These are phyloP conservation scores for Anthracocystis panici-leucophaei DNA, from an alignment of 1,284 basidiomycete genomes.

Conservation along the genomic window DNA sequence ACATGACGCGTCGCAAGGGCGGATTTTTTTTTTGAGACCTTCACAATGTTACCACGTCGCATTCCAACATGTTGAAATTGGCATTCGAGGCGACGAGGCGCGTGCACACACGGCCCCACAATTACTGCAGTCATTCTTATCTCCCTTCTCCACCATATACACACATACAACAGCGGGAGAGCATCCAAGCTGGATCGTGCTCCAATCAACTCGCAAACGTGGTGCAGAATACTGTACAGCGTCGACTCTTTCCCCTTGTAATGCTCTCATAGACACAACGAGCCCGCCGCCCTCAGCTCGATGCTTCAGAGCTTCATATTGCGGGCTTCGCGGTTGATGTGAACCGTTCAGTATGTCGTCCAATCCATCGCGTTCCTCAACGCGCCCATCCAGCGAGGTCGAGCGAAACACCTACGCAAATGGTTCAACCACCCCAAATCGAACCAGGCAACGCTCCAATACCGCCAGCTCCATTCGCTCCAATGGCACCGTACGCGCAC, in stretches of 20 bases:
- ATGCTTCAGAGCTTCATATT: not conserved
- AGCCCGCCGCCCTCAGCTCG: not conserved
- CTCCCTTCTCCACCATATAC: not conserved
- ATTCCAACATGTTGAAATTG: not conserved
- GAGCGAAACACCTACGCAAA: slow-evolving; percentile 25
- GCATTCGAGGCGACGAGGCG: not conserved
- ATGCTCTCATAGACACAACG: not conserved
- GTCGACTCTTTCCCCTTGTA: not conserved
- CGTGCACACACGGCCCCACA: not conserved
- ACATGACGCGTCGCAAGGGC: slow-evolving; percentile 1
- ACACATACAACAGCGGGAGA: too few relatives aligned
- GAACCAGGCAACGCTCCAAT: slow-evolving; percentile 25
- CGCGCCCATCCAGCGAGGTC: slow-evolving; percentile 43
- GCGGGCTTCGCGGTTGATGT: not conserved
- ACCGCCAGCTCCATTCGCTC: slow-evolving; percentile 37
- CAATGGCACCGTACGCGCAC: slow-evolving; percentile 37
- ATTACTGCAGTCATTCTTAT: not conserved
- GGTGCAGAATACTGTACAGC: slow-evolving; percentile 1
- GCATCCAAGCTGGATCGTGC: too few relatives aligned
- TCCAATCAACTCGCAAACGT: not conserved
- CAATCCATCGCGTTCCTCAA: slow-evolving; percentile 27
- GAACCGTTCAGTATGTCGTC: slow-evolving; percentile 19
- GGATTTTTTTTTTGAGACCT: not conserved
- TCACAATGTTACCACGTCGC: not conserved
- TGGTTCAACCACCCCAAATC: slow-evolving; percentile 16